A percentile compares a stretch with the other conserved stretches of the same genome.
Conservation (phyloP, 164 flowering plant species). For the Chloranthus sessilifolius region DNA sequence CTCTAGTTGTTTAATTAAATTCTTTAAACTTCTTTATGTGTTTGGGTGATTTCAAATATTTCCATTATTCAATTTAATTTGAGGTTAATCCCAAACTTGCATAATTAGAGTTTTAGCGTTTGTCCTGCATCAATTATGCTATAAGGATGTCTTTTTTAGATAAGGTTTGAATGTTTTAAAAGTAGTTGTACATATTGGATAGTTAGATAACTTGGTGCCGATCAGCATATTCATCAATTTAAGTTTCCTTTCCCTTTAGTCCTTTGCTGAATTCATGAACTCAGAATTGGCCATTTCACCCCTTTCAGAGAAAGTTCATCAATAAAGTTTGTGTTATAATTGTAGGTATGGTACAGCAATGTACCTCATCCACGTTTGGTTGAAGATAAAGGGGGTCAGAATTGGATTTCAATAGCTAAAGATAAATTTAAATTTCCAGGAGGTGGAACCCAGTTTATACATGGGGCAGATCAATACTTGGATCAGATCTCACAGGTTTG, state of each 20-base stretch:
- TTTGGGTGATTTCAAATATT: too few relatives aligned
- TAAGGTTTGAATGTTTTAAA: too few relatives aligned
- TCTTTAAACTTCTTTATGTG: too few relatives aligned
- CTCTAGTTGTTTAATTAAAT: too few relatives aligned
- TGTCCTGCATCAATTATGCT: too few relatives aligned
- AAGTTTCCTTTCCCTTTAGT: not conserved
- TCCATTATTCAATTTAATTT: too few relatives aligned
- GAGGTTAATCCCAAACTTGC: too few relatives aligned
- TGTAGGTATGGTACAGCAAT: conserved; percentile 89
- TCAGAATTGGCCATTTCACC: not conserved
- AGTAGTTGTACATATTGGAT: too few relatives aligned
- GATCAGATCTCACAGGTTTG: conserved; percentile 84
- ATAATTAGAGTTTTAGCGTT: too few relatives aligned
- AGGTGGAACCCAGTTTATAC: conserved; percentile 98
- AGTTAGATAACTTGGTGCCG: too few relatives aligned
- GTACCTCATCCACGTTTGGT: conserved; percentile 91
- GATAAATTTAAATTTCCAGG: conserved; percentile 96
- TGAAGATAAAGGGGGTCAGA: conserved; percentile 98
- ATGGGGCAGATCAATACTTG: conserved; percentile 90
- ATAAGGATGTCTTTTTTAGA: too few relatives aligned
- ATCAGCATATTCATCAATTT: too few relatives aligned
- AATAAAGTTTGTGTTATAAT: conserved; percentile 3
- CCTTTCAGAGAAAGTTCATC: not conserved
- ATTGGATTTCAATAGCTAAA: conserved; percentile 69
- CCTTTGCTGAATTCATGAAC: conserved; percentile 1